These are phyloP conservation scores for Pestalotiopsis sp. DNA, from an alignment of 2,329 filamentous ascomycete genomes.

Conservation along the genomic window DNA sequence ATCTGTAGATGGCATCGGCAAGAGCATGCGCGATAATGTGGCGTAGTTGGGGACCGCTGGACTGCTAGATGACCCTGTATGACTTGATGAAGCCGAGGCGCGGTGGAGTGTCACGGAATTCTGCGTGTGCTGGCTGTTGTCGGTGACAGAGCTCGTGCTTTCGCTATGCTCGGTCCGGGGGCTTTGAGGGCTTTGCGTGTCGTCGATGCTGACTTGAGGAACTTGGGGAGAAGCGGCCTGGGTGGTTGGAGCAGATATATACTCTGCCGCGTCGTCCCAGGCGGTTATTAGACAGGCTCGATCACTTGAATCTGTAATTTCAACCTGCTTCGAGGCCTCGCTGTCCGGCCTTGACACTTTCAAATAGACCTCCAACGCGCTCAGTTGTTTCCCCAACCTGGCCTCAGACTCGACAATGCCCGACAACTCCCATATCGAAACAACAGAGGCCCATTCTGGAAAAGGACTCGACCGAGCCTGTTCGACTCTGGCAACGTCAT, in stretches of 20 bases:
- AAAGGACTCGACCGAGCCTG: not conserved
- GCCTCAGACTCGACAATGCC: constrained; percentile 10
- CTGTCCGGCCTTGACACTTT: constrained; percentile 5
- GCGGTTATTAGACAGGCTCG: constrained; percentile 6
- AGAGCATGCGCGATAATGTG: not conserved
- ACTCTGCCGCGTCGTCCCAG: constrained; percentile 12
- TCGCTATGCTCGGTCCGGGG: not conserved
- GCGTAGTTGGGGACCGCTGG: not conserved
- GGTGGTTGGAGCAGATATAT: not conserved
- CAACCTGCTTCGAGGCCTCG: constrained; percentile 1
- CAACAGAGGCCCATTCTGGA: constrained; percentile 11
- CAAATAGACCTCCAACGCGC: constrained; percentile 12
- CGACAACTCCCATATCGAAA: constrained; percentile 1
- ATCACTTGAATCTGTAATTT: constrained; percentile 5
- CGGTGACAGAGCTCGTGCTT: not conserved
- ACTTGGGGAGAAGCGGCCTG: not conserved
- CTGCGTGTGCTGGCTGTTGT: not conserved
- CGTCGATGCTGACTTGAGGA: not conserved
- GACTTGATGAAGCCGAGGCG: not conserved
- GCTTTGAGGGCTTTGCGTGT: not conserved
- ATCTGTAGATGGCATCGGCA: not conserved
- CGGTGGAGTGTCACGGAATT: not conserved
- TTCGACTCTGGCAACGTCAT: constrained; percentile 5
- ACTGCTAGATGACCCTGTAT: not conserved
- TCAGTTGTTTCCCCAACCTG: constrained; percentile 13